These are phyloP conservation scores for Entophlyctis helioformis DNA, from an alignment of 192 early-diverging fungal species.

Conservation along the genomic window DNA sequence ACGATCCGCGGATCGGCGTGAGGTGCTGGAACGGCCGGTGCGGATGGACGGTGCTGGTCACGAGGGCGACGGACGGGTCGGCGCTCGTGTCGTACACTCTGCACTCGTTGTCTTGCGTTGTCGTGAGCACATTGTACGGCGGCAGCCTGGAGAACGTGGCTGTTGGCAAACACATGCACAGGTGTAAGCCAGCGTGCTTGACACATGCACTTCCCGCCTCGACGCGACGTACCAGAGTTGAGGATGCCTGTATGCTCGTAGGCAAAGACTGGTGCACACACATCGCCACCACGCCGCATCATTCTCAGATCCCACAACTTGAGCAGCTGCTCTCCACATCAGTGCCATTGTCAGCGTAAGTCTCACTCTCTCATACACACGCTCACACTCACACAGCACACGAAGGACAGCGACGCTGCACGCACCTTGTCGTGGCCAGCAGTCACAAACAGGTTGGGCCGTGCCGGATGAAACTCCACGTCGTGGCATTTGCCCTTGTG, in stretches of 20 bases:
- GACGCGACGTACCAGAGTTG: background rate
- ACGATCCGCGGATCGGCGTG: constrained; percentile 2
- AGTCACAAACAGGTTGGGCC: background rate
- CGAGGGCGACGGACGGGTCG: background rate
- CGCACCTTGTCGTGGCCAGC: constrained; percentile 1
- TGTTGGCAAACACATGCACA: no score
- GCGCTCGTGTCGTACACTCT: background rate
- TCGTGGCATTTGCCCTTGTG: constrained; percentile 4
- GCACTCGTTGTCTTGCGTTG: background rate
- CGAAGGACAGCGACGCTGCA: background rate
- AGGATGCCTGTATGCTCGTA: constrained; percentile 1
- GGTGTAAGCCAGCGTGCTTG: no score
- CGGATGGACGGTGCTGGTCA: background rate
- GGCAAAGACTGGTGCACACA: background rate
- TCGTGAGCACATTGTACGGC: constrained; percentile 2
- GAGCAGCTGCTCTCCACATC: background rate
- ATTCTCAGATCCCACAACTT: constrained; percentile 3
- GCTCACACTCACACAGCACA: no score
- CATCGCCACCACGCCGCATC: constrained; percentile 1
- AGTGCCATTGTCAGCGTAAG: no score
- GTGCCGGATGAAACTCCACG: constrained; percentile 4
- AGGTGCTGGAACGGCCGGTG: constrained; percentile 5
- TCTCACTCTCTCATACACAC: no score
- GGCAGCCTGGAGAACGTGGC: constrained; percentile 1
- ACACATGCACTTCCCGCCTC: no score